These are phyloP conservation scores for Monosporascus sp. DNA, from an alignment of 2,329 filamentous ascomycete genomes.

Conservation along the genomic window DNA sequence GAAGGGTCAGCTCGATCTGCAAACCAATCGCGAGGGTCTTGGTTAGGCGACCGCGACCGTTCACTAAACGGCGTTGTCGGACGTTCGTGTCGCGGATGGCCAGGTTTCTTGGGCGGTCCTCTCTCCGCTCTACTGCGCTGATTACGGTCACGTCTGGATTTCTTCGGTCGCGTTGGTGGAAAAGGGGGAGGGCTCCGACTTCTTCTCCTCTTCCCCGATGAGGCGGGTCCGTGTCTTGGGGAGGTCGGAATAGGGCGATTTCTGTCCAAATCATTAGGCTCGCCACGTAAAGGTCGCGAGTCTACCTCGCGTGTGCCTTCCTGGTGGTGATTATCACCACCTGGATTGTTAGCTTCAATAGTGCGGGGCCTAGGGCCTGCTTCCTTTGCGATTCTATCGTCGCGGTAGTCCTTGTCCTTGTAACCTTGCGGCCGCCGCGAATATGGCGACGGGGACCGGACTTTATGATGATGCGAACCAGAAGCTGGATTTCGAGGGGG, in stretches of 20 bases:
- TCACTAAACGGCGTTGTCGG: slow-evolving; percentile 16
- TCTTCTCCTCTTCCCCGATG: slow-evolving; percentile 36
- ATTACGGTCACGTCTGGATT: slow-evolving; percentile 33
- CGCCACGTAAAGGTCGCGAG: slow-evolving; percentile 13
- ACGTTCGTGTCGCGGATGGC: slow-evolving; percentile 12
- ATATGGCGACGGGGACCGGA: slow-evolving; percentile 19
- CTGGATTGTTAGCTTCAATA: slow-evolving; percentile 30
- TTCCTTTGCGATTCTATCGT: slow-evolving; percentile 25
- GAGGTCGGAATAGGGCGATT: slow-evolving; percentile 25
- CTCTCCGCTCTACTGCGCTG: slow-evolving; percentile 23
- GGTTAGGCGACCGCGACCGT: slow-evolving; percentile 23
- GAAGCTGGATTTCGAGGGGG: slow-evolving; percentile 16
- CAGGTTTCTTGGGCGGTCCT: slow-evolving; percentile 16
- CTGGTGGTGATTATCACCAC: slow-evolving; percentile 30
- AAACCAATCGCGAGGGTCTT: slow-evolving; percentile 16
- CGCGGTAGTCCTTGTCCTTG: slow-evolving; percentile 17
- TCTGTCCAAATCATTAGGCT: slow-evolving; percentile 18
- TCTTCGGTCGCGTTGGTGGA: slow-evolving; percentile 34
- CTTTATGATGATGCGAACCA: slow-evolving; percentile 12
- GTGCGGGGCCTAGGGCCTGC: slow-evolving; percentile 25
- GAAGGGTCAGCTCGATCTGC: slow-evolving; percentile 18
- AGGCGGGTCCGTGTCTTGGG: slow-evolving; percentile 25
- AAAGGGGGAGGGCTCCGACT: slow-evolving; percentile 36
- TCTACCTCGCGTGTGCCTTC: slow-evolving; percentile 15
- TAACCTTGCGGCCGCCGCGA: slow-evolving; percentile 17